These are phyloP conservation scores for Saccharomyces pastorianus DNA, from an alignment of 1,139 yeast species.

Conservation along the genomic window DNA sequence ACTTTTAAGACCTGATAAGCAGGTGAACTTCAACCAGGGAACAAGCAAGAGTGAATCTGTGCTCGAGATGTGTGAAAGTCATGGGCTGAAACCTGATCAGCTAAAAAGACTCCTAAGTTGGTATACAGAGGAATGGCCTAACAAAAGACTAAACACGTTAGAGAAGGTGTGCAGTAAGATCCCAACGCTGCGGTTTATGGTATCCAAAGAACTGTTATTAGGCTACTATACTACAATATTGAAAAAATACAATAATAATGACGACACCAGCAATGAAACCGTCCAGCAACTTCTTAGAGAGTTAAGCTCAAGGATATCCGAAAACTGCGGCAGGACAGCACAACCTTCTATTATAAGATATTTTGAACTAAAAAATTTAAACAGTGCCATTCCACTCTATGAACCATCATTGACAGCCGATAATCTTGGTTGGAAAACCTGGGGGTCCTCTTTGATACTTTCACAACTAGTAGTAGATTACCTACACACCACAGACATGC, in stretches of 20 bases:
- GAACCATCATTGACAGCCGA: slow-evolving; percentile 88
- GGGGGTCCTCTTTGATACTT: slow-evolving; percentile 84
- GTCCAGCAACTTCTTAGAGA: slow-evolving; percentile 37
- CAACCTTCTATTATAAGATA: slow-evolving; percentile 61
- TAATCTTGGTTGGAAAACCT: slow-evolving; percentile 82
- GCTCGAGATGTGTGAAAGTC: slow-evolving; percentile 3
- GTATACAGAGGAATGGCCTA: slow-evolving; percentile 36
- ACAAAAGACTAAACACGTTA: slow-evolving; percentile 29
- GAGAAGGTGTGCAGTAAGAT: slow-evolving; percentile 29
- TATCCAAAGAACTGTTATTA: slow-evolving; percentile 31
- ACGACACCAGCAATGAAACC: slow-evolving; percentile 34
- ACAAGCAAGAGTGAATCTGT: background rate
- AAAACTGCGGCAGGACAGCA: slow-evolving; percentile 81
- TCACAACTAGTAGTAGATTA: slow-evolving; percentile 38
- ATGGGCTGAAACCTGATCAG: slow-evolving; percentile 4
- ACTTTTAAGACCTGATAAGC: slow-evolving; percentile 44
- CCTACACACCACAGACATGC: slow-evolving; percentile 1
- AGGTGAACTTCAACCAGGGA: slow-evolving; percentile 43
- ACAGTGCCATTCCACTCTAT: slow-evolving; percentile 38
- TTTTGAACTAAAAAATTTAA: slow-evolving; percentile 35
- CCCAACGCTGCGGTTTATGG: slow-evolving; percentile 15
- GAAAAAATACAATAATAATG: slow-evolving; percentile 36
- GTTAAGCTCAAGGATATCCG: slow-evolving; percentile 64
- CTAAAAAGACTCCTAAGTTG: slow-evolving; percentile 34
- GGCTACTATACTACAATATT: slow-evolving; percentile 62